Percentiles rank a stretch among this genome's conserved stretches.
phyloP scores from a whole-genome alignment of 2,329 filamentous ascomycete genomes.

The Calonectria naviculata region DNA sequence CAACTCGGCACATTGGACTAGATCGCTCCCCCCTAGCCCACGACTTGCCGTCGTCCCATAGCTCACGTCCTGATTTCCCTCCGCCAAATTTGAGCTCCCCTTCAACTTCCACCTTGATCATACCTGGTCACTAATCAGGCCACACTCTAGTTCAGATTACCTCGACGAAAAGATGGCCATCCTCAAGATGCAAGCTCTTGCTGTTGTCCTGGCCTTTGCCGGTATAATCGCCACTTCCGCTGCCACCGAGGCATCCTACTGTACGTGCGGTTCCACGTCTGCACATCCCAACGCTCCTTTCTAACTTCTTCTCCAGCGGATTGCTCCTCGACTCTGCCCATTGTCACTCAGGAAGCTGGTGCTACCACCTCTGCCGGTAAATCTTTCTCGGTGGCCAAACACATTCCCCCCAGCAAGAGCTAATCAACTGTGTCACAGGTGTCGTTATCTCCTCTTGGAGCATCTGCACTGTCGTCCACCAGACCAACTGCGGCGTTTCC shows the following conservation, averaged over 20 bases:
- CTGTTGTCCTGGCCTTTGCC: constrained; percentile 35
- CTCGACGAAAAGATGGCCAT: constrained; percentile 40
- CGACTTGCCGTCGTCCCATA: background rate
- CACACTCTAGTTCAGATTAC: constrained; percentile 13
- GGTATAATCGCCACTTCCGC: constrained; percentile 32
- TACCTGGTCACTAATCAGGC: constrained; percentile 10
- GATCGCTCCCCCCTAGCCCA: background rate
- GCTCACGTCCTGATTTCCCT: background rate
- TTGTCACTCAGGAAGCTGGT: constrained; percentile 45
- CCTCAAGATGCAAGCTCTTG: constrained; percentile 42
- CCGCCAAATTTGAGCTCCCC: background rate
- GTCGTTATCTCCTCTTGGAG: constrained; percentile 48
- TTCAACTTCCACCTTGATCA: background rate
- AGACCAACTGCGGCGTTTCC: constrained; percentile 46
- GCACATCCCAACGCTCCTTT: background rate
- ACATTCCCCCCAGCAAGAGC: background rate
- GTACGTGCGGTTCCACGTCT: constrained; percentile 23
- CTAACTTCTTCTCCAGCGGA: constrained; percentile 40
- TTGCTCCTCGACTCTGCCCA: constrained; percentile 40
- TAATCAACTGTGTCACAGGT: constrained; percentile 32
- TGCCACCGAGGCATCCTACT: constrained; percentile 28
- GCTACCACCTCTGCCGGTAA: constrained; percentile 46
- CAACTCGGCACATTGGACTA: background rate
- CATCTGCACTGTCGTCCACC: constrained; percentile 48
- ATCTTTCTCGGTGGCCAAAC: background rate